phyloP scores from a whole-genome alignment of 805 yeast genomes.

The Wickerhamiella lipophila region DNA sequence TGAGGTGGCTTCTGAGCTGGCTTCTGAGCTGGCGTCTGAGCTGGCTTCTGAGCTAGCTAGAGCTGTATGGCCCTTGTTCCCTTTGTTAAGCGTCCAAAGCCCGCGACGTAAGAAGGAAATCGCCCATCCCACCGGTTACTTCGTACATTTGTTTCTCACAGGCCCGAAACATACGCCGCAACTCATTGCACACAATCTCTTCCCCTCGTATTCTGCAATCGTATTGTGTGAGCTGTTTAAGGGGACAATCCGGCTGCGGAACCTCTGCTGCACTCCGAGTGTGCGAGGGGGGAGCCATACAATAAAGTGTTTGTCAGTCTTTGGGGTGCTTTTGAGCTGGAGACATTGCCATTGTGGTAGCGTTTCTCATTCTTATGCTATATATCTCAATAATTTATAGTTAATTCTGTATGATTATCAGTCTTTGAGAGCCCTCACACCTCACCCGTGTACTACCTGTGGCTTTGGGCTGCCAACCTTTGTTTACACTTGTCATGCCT shows the following conservation, averaged over 20 bases:
- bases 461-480: background rate
- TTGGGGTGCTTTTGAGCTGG: too few species aligned
- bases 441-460: too few species aligned
- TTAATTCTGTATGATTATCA: too few species aligned
- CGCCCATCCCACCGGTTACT: background rate
- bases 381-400: too few species aligned
- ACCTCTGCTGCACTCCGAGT: background rate
- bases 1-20: too few species aligned
- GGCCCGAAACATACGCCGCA: constrained; percentile 22
- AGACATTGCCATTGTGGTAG: too few species aligned
- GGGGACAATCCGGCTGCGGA: constrained; percentile 17
- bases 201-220: constrained; percentile 21
- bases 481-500: constrained; percentile 1
- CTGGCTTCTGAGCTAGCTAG: too few species aligned
- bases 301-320: background rate
- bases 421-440: too few species aligned
- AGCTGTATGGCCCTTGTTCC: too few species aligned
- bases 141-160: constrained; percentile 13
- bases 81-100: background rate
- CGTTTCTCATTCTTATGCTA: too few species aligned
- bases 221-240: constrained; percentile 23
- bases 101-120: background rate
- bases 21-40: too few species aligned
- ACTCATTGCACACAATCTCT: constrained; percentile 23
- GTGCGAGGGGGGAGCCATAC: constrained; percentile 8